Percentiles rank a stretch among this genome's conserved stretches.
phyloP scores from a whole-genome alignment of 352 stramenopile species.

The Saprolegnia diclina region DNA sequence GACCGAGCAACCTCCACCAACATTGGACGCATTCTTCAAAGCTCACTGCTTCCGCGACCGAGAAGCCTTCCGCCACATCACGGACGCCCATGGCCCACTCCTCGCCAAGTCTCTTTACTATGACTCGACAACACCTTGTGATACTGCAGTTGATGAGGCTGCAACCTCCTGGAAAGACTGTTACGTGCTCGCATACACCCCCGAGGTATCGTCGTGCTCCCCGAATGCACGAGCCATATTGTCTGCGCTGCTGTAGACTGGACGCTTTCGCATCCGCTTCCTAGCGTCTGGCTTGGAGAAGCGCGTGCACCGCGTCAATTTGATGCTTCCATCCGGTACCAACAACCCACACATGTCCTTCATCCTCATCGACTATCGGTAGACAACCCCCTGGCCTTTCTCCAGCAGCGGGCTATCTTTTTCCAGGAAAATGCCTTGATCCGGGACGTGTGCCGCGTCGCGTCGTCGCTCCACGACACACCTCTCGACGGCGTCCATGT shows the following conservation, averaged over 20 bases:
- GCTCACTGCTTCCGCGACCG: constrained; percentile 19
- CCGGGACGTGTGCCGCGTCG: constrained; percentile 5
- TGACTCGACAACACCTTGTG: neutral
- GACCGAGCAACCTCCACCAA: too few relatives aligned
- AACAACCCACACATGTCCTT: neutral
- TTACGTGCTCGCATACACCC: neutral
- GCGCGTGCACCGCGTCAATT: constrained; percentile 9
- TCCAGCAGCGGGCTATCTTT: constrained; percentile 13
- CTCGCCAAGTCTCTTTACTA: constrained; percentile 19
- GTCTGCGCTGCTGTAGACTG: constrained; percentile 15
- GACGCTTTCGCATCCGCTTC: constrained; percentile 20
- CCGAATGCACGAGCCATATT: too few relatives aligned
- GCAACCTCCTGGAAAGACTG: constrained; percentile 8
- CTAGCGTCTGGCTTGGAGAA: constrained; percentile 15
- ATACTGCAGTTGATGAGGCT: neutral
- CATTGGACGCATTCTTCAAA: constrained; percentile 18
- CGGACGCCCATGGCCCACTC: neutral
- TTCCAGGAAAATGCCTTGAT: constrained; percentile 23
- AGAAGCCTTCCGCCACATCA: neutral
- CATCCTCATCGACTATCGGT: too few relatives aligned
- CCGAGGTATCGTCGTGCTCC: constrained; percentile 3
- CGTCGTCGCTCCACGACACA: neutral
- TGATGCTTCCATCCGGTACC: constrained; percentile 16
- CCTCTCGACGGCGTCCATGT: neutral
- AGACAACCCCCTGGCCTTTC: constrained; percentile 9